These are phyloP conservation scores for Actinomucor elegans DNA, from an alignment of 371 early-diverging fungal genomes.

Conservation along the genomic window DNA sequence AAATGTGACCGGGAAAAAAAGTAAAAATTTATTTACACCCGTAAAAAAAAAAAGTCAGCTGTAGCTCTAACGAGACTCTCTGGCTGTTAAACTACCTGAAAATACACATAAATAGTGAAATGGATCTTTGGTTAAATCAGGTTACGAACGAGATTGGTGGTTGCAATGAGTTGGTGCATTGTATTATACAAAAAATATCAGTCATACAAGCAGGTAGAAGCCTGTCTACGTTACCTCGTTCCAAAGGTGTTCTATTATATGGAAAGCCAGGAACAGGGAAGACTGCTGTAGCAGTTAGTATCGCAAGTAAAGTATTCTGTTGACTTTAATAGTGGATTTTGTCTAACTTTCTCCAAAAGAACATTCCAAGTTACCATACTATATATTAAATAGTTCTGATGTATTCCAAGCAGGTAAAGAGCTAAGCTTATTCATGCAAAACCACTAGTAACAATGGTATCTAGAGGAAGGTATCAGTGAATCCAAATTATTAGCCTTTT, in stretches of 20 bases:
- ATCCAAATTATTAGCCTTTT: constrained; percentile 37
- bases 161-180: constrained; percentile 28
- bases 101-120: background rate
- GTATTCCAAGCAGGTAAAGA: constrained; percentile 64
- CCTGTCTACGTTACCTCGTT: constrained; percentile 17
- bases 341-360: constrained; percentile 18
- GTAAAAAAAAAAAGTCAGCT: too few species aligned
- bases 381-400: constrained; percentile 67
- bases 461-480: constrained; percentile 68
- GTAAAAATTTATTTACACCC: too few species aligned
- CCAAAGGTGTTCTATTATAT: constrained; percentile 52
- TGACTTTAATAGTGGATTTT: too few species aligned
- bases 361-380: constrained; percentile 54
- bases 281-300: constrained; percentile 52
- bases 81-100: too few species aligned
- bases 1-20: too few species aligned
- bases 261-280: constrained; percentile 72
- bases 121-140: constrained; percentile 31
- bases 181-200: constrained; percentile 27
- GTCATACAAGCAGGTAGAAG: constrained; percentile 10
- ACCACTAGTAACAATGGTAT: too few species aligned
- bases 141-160: constrained; percentile 47
- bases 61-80: too few species aligned
- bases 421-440: background rate
- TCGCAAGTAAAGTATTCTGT: constrained; percentile 46